A percentile compares a stretch with the other conserved stretches of the same genome.
Evolutionary conservation across 2,329 filamentous ascomycete genomes (phyloP).

Genomic region (Calonectria multiphialidica): DNA sequence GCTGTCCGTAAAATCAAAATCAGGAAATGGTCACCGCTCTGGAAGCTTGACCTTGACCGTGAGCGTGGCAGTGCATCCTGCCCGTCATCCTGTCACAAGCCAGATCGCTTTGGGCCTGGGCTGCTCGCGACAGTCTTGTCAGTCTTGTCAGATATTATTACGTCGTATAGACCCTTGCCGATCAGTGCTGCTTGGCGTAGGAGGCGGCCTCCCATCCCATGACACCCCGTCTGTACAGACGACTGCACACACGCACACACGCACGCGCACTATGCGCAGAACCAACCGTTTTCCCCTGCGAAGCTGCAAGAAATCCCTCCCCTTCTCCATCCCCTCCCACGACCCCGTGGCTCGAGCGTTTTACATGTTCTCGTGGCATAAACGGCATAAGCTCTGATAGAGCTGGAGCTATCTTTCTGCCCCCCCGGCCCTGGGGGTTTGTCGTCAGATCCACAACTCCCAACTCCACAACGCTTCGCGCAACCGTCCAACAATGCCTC

Average conservation of each 20-base stretch:
- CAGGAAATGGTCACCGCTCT: conserved; percentile 9
- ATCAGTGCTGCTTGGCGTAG: neutral
- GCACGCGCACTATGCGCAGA: neutral
- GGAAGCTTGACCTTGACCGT: neutral
- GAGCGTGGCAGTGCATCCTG: conserved; percentile 5
- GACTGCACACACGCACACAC: too few species aligned
- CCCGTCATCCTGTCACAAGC: conserved; percentile 9
- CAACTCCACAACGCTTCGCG: neutral
- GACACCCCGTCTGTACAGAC: neutral
- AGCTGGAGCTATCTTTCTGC: neutral
- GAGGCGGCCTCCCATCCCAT: conserved; percentile 26
- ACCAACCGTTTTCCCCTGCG: neutral
- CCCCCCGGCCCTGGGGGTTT: neutral
- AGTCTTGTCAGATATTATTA: neutral
- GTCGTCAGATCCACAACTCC: neutral
- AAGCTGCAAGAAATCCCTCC: conserved; percentile 1
- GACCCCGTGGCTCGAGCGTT: neutral
- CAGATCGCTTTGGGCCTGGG: conserved; percentile 7
- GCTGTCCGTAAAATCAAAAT: neutral
- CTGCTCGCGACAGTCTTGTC: neutral
- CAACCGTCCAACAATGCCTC: neutral
- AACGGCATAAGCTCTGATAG: neutral
- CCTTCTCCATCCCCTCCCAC: neutral
- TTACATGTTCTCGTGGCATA: neutral
- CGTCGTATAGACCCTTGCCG: neutral